Base-by-base conservation (phyloP, 306 rosid species). In the Malus orientalis region DNA sequence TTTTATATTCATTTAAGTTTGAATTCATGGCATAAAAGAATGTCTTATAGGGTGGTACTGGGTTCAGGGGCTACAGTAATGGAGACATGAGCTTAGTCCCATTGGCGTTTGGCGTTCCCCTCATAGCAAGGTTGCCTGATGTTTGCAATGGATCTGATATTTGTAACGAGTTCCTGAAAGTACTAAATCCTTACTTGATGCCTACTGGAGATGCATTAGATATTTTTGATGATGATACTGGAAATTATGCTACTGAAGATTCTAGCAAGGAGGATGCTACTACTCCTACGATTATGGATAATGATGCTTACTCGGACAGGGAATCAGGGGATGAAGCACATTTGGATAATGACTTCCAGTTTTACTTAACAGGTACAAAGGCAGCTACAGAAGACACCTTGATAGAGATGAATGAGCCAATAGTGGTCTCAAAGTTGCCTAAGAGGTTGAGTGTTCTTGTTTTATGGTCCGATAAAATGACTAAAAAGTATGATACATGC, bases 381-480 rank as follows among this genome's bases (percentile, higher is more conserved):
- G 68, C 5, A 45, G 82, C 75, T 69, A 18, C 16, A 7, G 78
- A 36, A 64, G 53, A 33, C 29, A 68, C 38, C 70, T 76, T 83
- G 89, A 81, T 88, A 73, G 78, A 81, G 75, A 64, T 73, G 86
- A 66, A 85, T 53, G 77, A 89, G 73, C 85, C 83, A 22, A 69
- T 85, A 59, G 64, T 74, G 25, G 68, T 73, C 74, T 57, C 86
- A 11, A 51, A 22, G 44, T 49, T 32, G 32, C 44, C 81, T 19
- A 44, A 72, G 78, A 81, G 42, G 62, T 74, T 75, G 84, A 85
- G 84, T 44, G 81, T 93, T 74, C 15, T 14, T 74, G 97, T 89
- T 74, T 55, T 76, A 62, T 91, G 97, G 97, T 74, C 96, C 0
- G 84, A 88, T 74, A 81, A 77, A 68, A 89, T 91, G 93, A 78